A percentile compares a stretch with the other conserved stretches of the same genome.
phyloP scores from a whole-genome alignment of 2,329 filamentous ascomycete genomes.

The Aspergillus sp. region DNA sequence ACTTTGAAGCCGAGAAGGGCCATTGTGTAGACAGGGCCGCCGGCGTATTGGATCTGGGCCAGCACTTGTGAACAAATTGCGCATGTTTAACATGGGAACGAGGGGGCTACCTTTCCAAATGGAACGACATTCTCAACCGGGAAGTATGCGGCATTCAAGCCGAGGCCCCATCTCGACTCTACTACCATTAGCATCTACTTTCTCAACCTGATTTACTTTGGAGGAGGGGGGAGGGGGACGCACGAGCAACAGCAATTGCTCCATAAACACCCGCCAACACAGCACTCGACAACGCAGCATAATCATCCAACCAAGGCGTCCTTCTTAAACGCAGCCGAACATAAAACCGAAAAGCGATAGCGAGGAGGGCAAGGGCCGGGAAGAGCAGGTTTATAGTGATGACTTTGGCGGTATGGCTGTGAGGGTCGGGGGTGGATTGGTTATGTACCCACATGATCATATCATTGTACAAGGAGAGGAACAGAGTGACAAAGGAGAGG shows the following conservation, averaged over 20 bases:
- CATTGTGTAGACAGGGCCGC: constrained; percentile 22
- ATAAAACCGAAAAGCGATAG: constrained; percentile 19
- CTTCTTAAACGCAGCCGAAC: constrained; percentile 16
- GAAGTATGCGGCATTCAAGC: constrained; percentile 12
- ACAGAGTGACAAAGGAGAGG: background rate
- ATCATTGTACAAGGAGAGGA: no score
- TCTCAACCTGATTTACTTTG: no score
- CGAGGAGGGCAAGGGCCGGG: constrained; percentile 14
- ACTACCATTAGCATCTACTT: background rate
- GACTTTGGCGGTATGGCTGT: constrained; percentile 13
- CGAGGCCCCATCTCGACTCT: constrained; percentile 25
- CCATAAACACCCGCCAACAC: constrained; percentile 14
- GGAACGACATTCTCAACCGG: constrained; percentile 18
- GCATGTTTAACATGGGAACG: background rate
- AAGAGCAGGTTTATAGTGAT: constrained; percentile 19
- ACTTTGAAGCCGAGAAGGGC: constrained; percentile 43
- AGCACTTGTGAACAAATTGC: no score
- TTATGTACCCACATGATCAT: constrained; percentile 26
- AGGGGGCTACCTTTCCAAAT: constrained; percentile 18
- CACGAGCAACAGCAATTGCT: constrained; percentile 14
- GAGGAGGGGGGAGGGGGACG: constrained; percentile 5
- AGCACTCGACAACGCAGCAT: constrained; percentile 16
- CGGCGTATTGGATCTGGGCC: constrained; percentile 21
- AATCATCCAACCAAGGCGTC: constrained; percentile 21
- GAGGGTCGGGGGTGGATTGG: constrained; percentile 15